These are phyloP conservation scores for Podaxis sp. DNA, from an alignment of 768 basidiomycete genomes.

Conservation along the genomic window DNA sequence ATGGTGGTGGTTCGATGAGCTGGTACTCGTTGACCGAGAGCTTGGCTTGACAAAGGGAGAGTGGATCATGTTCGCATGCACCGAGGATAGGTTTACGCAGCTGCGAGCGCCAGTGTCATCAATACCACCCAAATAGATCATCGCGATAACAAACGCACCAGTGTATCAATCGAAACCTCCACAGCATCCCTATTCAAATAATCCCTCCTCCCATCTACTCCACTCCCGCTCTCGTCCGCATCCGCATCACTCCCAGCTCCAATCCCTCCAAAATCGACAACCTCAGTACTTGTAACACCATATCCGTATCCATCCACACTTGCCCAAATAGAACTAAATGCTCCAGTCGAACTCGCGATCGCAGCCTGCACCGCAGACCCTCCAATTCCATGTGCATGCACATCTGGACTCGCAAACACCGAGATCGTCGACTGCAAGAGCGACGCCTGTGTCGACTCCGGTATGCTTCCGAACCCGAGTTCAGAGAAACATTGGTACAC, in stretches of 20 bases:
- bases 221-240: conserved; percentile 28
- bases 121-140: conserved; percentile 3
- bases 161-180: conserved; percentile 73
- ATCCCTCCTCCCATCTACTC: conserved; percentile 38
- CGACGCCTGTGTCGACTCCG: conserved; percentile 78
- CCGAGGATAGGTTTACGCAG: conserved; percentile 77
- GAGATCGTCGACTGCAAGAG: conserved; percentile 80
- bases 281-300: conserved; percentile 75
- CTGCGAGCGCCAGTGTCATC: conserved; percentile 34
- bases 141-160: conserved; percentile 50
- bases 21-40: conserved; percentile 43
- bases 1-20: conserved; percentile 65
- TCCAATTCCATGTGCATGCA: conserved; percentile 42
- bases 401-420: conserved; percentile 86
- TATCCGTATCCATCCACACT: conserved; percentile 88
- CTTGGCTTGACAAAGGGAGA: conserved; percentile 61
- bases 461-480: conserved; percentile 75
- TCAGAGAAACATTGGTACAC: conserved; percentile 88
- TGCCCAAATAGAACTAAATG: conserved; percentile 86
- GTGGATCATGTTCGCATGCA: conserved; percentile 84
- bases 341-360: conserved; percentile 82
- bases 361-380: conserved; percentile 89
- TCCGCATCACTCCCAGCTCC: conserved; percentile 28
- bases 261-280: conserved; percentile 43
- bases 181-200: conserved; percentile 75